Evolutionary conservation across 2,329 filamentous ascomycete genomes (phyloP), one percentile per base, ranked within the genome.

Genomic region (Macrophomina tecta): DNA sequence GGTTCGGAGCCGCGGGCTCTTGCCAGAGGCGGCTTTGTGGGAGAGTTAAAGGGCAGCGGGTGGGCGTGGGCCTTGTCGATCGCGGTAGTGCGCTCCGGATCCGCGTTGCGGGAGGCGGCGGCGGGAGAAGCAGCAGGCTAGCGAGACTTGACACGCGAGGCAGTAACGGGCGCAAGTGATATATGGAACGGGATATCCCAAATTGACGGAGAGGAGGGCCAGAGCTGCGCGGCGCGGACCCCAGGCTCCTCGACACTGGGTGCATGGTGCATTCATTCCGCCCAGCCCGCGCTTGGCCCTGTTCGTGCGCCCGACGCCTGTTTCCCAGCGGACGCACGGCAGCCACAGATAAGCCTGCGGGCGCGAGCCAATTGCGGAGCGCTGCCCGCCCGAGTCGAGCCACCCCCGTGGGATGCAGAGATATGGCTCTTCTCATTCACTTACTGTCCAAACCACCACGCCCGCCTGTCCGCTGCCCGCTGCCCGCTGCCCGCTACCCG

Each of bases 341-440:
- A 65, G 63, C 63, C 63, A 65, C 63, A 56, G 62, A 64, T 64
- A 64, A 51, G 62, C 45, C 36, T 32, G 34, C 32, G n/a, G 30
- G 18, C 12, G 48, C 14, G 42, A 55, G 49, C 62, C 62, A 64
- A 64, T 64, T 36, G 48, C 62, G 36, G 46, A 16, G 56, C 56
- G 23, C 36, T 18, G 34, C 5, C 53, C n/a, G 53, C 53, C 14
- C 40, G 23, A 64, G 68, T 70, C 70, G 70, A 73, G 72, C 74
- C 73, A 70, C 68, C 65, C 62, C 68, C 71, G 73, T 72, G 74
- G 74, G 72, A 75, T 73, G 72, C 58, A 68, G 23, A 28, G 49
- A 49, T 51, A 42, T 56, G 51, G 42, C 48, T 42, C 45, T 42
- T 16, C 36, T 38, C 16, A 16, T 32, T 55, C 32, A 48, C 53